A percentile compares a stretch with the other conserved stretches of the same genome.
phyloP scores from a whole-genome alignment of 2,329 filamentous ascomycete genomes.

The Dactylellina drechsleri region DNA sequence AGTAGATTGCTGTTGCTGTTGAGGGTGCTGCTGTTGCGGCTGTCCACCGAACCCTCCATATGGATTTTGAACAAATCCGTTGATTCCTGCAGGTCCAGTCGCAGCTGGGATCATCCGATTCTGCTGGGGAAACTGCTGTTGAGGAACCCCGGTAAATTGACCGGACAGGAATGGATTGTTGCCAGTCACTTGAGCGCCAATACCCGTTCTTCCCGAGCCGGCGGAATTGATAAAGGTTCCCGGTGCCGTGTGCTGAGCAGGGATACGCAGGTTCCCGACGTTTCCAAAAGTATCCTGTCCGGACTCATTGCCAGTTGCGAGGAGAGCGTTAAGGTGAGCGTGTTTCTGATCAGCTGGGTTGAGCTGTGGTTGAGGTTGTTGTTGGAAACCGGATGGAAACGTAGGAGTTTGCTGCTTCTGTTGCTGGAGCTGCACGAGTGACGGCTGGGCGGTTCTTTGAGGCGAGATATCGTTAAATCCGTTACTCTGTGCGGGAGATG shows the following conservation, averaged over 20 bases:
- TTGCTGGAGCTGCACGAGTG: conserved; percentile 67
- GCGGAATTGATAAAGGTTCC: conserved; percentile 97
- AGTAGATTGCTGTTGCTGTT: conserved; percentile 68
- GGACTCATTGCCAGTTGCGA: conserved; percentile 77
- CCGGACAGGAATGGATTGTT: conserved; percentile 83
- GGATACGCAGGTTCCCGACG: conserved; percentile 93
- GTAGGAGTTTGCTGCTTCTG: conserved; percentile 55
- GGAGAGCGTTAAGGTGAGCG: conserved; percentile 83
- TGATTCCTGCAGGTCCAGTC: conserved; percentile 69
- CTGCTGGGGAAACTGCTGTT: conserved; percentile 58
- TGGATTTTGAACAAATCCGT: conserved; percentile 61
- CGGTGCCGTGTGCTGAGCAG: conserved; percentile 93
- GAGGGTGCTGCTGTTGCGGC: conserved; percentile 63
- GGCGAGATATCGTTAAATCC: conserved; percentile 67
- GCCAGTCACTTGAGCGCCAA: conserved; percentile 72
- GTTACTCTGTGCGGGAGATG: conserved; percentile 68
- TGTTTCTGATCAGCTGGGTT: conserved; percentile 63
- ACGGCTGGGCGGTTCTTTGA: conserved; percentile 71
- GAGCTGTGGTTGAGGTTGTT: conserved; percentile 45
- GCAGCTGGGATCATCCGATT: conserved; percentile 65
- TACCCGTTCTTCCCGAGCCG: conserved; percentile 66
- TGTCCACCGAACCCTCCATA: conserved; percentile 62
- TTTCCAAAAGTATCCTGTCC: conserved; percentile 98
- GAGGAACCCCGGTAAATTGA: conserved; percentile 82
- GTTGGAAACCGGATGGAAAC: conserved; percentile 34